Conservation (phyloP, 768 basidiomycete genomes). For the Leccinellum rugosiceps region DNA sequence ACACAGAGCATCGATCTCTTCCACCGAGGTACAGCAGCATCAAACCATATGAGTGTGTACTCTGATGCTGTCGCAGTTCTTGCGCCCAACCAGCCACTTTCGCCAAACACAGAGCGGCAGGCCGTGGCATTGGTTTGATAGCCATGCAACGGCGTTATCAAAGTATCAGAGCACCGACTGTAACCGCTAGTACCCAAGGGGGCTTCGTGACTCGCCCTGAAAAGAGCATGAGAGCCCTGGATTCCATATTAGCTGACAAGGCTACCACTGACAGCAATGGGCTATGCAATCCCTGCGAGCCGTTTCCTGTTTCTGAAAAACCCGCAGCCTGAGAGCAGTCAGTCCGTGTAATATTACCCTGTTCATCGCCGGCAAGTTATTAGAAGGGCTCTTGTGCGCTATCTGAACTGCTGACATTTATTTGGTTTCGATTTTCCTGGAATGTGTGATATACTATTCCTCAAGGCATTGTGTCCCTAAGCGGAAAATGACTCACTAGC, state of each 20-base stretch:
- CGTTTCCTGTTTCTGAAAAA: constrained; percentile 44
- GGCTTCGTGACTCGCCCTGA: constrained; percentile 38
- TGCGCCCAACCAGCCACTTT: constrained; percentile 40
- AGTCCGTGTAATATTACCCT: constrained; percentile 48
- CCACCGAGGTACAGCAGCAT: constrained; percentile 52
- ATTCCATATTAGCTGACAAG: constrained; percentile 1
- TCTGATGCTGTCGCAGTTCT: background rate
- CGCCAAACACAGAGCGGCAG: constrained; percentile 36
- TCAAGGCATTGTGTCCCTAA: constrained; percentile 40
- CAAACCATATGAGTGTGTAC: constrained; percentile 6
- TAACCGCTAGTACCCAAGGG: constrained; percentile 34
- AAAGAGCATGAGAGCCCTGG: background rate
- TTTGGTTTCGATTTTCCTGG: constrained; percentile 35
- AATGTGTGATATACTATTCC: too few species aligned
- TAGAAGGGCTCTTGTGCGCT: background rate
- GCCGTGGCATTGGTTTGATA: constrained; percentile 42
- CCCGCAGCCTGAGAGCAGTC: constrained; percentile 45
- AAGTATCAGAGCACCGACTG: constrained; percentile 49
- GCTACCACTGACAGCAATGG: constrained; percentile 30
- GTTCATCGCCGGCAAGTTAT: constrained; percentile 51
- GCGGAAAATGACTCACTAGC: constrained; percentile 40
- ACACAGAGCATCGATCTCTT: constrained; percentile 53
- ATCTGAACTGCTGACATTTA: constrained; percentile 35
- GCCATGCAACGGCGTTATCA: constrained; percentile 41
- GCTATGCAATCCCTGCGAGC: constrained; percentile 50